Conservation (phyloP, 768 basidiomycete genomes). For the Tubosaeta sp. region DNA sequence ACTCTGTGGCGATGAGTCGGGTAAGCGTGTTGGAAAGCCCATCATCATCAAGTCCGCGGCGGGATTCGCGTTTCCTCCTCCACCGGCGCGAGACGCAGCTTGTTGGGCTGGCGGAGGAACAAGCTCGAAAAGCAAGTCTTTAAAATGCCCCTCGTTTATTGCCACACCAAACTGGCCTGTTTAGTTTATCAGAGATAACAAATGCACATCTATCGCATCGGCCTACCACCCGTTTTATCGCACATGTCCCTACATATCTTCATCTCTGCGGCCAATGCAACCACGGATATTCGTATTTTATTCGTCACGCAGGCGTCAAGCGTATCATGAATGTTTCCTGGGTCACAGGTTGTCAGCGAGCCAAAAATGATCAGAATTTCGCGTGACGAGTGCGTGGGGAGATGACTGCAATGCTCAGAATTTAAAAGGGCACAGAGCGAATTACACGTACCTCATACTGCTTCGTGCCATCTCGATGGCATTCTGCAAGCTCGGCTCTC, state of each 20-base stretch:
- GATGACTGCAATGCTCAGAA: constrained; percentile 55
- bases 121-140: constrained; percentile 91
- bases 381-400: constrained; percentile 95
- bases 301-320: constrained; percentile 79
- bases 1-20: constrained; percentile 75
- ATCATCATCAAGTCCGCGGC: constrained; percentile 97
- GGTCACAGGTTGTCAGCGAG: constrained; percentile 94
- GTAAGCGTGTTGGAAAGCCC: constrained; percentile 94
- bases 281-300: constrained; percentile 87
- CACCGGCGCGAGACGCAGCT: constrained; percentile 44
- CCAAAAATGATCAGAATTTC: constrained; percentile 95
- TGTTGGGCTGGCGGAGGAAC: constrained; percentile 91
- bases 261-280: constrained; percentile 96
- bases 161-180: constrained; percentile 92
- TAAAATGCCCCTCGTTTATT: constrained; percentile 95
- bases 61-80: constrained; percentile 48
- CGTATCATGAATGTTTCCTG: constrained; percentile 93
- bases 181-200: constrained; percentile 14
- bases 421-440: neutral
- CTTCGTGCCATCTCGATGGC: constrained; percentile 94
- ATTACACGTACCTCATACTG: constrained; percentile 73
- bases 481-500: constrained; percentile 96
- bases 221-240: constrained; percentile 83
- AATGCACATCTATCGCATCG: neutral
- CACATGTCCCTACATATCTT: constrained; percentile 93